Conservation (phyloP, 2,329 filamentous ascomycete species). For the Pseudocercospora ulei region DNA sequence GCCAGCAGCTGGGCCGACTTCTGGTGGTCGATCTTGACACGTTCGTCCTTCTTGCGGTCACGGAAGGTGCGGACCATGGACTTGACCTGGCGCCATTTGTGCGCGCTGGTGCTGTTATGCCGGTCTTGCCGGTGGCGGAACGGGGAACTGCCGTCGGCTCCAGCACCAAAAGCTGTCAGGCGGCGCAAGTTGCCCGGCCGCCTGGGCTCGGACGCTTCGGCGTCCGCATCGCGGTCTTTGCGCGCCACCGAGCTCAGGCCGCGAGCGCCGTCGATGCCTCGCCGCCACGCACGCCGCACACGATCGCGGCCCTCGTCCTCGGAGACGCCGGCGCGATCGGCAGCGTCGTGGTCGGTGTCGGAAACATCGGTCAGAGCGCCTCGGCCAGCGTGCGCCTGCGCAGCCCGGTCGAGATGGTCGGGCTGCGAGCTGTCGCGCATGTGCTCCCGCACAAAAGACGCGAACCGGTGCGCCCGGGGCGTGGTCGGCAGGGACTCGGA, state of each 20-base stretch:
- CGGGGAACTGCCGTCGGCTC: conserved; percentile 33
- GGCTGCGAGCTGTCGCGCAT: conserved; percentile 40
- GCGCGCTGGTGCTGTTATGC: conserved; percentile 48
- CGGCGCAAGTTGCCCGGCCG: conserved; percentile 41
- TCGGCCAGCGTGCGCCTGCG: conserved; percentile 45
- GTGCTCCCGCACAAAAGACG: conserved; percentile 42
- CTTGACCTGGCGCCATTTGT: conserved; percentile 90
- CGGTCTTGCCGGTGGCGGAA: conserved; percentile 41
- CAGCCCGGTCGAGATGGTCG: conserved; percentile 50
- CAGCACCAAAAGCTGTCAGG: conserved; percentile 41
- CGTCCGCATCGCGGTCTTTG: conserved; percentile 28
- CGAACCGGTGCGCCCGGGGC: conserved; percentile 46
- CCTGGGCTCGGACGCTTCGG: conserved; percentile 33
- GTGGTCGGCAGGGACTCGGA: conserved; percentile 59
- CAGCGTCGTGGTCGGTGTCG: conserved; percentile 35
- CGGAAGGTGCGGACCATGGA: conserved; percentile 70
- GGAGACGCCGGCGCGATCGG: conserved; percentile 37
- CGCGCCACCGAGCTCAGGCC: conserved; percentile 40
- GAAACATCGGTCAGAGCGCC: conserved; percentile 38
- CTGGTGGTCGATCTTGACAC: conserved; percentile 75
- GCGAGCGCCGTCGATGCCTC: conserved; percentile 41
- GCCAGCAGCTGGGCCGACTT: conserved; percentile 96
- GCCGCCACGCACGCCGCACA: conserved; percentile 41
- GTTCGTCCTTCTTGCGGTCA: conserved; percentile 74
- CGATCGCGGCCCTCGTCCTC: conserved; percentile 45